A percentile compares a stretch with the other conserved stretches of the same genome.
phyloP scores from a whole-genome alignment of 495 filamentous ascomycete species.

The Terfezia claveryi region DNA sequence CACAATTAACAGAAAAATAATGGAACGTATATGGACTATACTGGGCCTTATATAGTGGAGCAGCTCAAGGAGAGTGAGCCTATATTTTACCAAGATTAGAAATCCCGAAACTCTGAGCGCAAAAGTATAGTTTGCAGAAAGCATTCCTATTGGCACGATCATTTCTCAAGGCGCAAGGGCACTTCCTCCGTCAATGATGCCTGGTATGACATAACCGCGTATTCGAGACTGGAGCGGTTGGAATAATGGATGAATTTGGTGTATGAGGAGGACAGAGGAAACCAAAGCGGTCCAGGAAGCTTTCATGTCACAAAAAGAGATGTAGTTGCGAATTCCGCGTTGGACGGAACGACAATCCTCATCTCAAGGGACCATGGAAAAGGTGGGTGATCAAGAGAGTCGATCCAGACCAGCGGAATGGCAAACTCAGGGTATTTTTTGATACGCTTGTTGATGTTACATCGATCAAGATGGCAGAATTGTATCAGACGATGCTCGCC shows the following conservation, averaged over 20 bases:
- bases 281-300: background rate
- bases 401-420: constrained; percentile 18
- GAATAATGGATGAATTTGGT: background rate
- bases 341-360: background rate
- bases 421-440: constrained; percentile 39
- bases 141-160: background rate
- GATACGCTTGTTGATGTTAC: constrained; percentile 22
- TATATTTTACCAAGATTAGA: too few species aligned
- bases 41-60: too few species aligned
- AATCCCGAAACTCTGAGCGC: too few species aligned
- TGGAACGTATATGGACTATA: too few species aligned
- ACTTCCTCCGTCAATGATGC: background rate
- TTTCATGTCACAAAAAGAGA: background rate
- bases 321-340: background rate
- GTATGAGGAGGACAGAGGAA: background rate
- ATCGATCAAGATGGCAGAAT: constrained; percentile 31
- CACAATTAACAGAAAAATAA: too few species aligned
- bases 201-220: too few species aligned
- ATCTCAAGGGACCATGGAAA: background rate
- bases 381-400: background rate
- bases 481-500: too few species aligned
- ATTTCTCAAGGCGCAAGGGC: background rate
- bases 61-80: too few species aligned
- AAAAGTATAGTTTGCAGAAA: background rate
- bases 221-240: background rate